Conservation (phyloP, 768 basidiomycete species). For the Leccinum pellstonianum region DNA sequence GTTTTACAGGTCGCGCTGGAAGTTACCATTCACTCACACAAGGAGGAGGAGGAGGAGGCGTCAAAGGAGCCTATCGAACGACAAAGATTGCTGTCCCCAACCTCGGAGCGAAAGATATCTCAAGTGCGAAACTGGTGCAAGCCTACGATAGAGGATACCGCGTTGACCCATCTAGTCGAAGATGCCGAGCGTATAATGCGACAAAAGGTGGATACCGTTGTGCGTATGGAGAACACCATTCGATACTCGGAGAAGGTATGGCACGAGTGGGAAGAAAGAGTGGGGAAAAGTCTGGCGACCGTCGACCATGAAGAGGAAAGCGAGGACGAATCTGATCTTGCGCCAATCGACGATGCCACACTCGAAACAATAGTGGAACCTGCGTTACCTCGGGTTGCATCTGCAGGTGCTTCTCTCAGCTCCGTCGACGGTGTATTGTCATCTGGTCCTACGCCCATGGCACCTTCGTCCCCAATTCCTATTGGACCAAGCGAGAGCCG, state of each 20-base stretch:
- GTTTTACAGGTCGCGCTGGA: constrained; percentile 77
- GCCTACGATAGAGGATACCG: constrained; percentile 82
- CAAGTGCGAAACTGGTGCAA: constrained; percentile 84
- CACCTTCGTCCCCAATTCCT: constrained; percentile 46
- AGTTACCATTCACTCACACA: constrained; percentile 82
- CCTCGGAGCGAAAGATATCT: constrained; percentile 84
- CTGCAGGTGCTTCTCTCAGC: constrained; percentile 18
- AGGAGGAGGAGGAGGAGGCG: constrained; percentile 84
- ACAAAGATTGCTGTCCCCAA: constrained; percentile 84
- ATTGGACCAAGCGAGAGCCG: constrained; percentile 23
- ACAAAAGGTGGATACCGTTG: constrained; percentile 92
- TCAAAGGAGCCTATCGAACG: constrained; percentile 89
- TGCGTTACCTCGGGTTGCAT: constrained; percentile 8
- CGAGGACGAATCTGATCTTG: constrained; percentile 43
- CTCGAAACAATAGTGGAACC: constrained; percentile 25
- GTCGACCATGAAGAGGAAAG: constrained; percentile 56
- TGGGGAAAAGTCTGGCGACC: constrained; percentile 63
- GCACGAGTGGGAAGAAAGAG: constrained; percentile 93
- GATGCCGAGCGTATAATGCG: constrained; percentile 89
- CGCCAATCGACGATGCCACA: constrained; percentile 27
- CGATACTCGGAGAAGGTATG: constrained; percentile 96
- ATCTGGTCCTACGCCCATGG: constrained; percentile 70
- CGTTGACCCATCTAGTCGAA: constrained; percentile 75
- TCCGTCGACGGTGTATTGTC: constrained; percentile 34
- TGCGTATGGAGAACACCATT: constrained; percentile 96